These are phyloP conservation scores for Colletotrichum tropicale DNA, from an alignment of 2,329 filamentous ascomycete species.

Conservation along the genomic window DNA sequence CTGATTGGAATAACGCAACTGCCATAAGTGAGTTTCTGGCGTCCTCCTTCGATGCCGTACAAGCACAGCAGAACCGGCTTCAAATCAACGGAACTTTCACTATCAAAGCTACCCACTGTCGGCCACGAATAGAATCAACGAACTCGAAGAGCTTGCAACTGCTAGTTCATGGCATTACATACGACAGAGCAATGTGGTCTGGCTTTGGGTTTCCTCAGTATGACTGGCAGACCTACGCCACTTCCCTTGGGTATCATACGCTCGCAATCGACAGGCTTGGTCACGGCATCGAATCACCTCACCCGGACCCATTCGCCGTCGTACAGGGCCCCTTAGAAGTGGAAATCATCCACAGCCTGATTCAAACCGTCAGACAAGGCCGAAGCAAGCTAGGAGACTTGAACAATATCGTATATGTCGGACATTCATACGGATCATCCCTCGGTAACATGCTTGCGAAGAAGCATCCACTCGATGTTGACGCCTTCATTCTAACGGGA, in stretches of 20 bases:
- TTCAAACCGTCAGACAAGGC: fast-evolving
- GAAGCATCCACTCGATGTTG: not conserved
- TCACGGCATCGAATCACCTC: not conserved
- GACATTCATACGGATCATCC: not conserved
- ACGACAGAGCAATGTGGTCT: not conserved
- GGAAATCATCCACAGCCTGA: not conserved
- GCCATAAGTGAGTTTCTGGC: not conserved
- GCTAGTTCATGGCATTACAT: not conserved
- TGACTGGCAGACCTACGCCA: not conserved
- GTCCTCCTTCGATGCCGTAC: not conserved
- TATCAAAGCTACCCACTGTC: not conserved
- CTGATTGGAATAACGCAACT: not conserved
- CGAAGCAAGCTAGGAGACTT: not conserved
- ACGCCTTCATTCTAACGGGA: fast-evolving
- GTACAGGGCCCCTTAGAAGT: not conserved
- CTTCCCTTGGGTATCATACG: not conserved
- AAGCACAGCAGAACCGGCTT: not conserved
- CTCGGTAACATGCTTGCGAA: not conserved
- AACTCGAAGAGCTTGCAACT: not conserved
- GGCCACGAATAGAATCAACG: fast-evolving
- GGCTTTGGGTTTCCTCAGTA: not conserved
- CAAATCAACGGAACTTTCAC: not conserved
- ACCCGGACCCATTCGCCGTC: not conserved
- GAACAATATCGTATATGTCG: not conserved
- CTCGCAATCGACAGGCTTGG: not conserved